Conservation (phyloP, 2,329 filamentous ascomycete species). For the Hypoxylon sp. region DNA sequence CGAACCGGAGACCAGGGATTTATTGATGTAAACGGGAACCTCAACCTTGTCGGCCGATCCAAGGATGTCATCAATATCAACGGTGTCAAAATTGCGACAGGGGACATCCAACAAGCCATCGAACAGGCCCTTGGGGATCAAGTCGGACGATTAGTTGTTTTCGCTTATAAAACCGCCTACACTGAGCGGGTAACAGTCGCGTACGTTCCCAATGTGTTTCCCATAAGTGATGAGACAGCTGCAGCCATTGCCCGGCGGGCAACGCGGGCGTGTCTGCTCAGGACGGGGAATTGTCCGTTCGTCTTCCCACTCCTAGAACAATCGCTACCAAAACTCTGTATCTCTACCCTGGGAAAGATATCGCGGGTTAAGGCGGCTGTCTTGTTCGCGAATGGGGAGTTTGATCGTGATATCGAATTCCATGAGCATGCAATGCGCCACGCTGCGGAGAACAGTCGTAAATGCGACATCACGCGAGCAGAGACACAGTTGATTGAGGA, state of each 20-base stretch:
- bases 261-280: background rate
- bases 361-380: background rate
- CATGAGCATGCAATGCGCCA: too few species aligned
- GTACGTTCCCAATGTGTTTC: background rate
- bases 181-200: constrained; percentile 57
- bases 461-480: too few species aligned
- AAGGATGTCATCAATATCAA: constrained; percentile 63
- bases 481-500: too few species aligned
- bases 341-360: background rate
- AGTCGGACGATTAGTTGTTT: constrained; percentile 51
- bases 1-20: constrained; percentile 55
- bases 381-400: background rate
- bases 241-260: background rate
- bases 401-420: background rate
- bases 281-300: background rate
- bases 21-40: constrained; percentile 53
- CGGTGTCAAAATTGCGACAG: constrained; percentile 57
- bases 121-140: constrained; percentile 50
- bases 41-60: constrained; percentile 54
- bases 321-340: background rate
- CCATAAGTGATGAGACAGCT: background rate
- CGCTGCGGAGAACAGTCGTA: too few species aligned
- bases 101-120: constrained; percentile 56
- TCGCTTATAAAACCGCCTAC: constrained; percentile 42
- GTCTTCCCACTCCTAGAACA: background rate